A percentile compares a stretch with the other conserved stretches of the same genome.
These are phyloP conservation scores for Clonostachys rosea DNA, from an alignment of 2,329 filamentous ascomycete genomes.

Conservation along the genomic window DNA sequence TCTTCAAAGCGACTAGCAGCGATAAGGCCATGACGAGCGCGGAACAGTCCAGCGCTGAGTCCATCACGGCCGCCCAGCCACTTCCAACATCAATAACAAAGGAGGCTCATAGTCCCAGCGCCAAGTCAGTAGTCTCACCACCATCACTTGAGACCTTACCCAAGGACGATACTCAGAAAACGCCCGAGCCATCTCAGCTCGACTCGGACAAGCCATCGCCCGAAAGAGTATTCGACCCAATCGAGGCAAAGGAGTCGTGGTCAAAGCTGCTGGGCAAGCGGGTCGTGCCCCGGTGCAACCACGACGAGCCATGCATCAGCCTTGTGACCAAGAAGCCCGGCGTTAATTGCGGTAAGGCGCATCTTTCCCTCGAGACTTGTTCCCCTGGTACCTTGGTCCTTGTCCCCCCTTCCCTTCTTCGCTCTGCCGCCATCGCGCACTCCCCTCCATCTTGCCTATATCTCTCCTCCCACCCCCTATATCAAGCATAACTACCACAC, in stretches of 20 bases:
- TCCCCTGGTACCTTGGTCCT: too few species aligned
- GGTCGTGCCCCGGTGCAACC: slow-evolving; percentile 74
- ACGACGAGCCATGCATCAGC: slow-evolving; percentile 80
- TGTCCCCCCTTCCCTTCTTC: too few species aligned
- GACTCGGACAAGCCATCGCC: slow-evolving; percentile 5
- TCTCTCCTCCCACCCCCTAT: too few species aligned
- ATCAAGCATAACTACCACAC: too few species aligned
- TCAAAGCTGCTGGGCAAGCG: slow-evolving; percentile 75
- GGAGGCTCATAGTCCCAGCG: not conserved
- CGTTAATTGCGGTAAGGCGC: slow-evolving; percentile 61
- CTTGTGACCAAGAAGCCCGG: slow-evolving; percentile 86
- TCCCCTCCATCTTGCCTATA: too few species aligned
- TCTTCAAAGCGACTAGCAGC: slow-evolving; percentile 54
- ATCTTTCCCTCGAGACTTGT: too few species aligned
- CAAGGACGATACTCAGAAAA: not conserved
- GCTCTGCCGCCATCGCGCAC: too few species aligned
- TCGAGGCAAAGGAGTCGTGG: slow-evolving; percentile 78
- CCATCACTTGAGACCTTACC: too few species aligned
- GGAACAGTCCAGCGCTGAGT: not conserved
- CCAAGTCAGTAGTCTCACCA: too few species aligned
- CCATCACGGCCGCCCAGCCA: not conserved
- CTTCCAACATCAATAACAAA: too few species aligned
- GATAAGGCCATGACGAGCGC: not conserved
- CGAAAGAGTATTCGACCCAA: slow-evolving; percentile 58
- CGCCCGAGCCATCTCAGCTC: not conserved